These are phyloP conservation scores for Auricularia sp. DNA, from an alignment of 768 basidiomycete species.

Conservation along the genomic window DNA sequence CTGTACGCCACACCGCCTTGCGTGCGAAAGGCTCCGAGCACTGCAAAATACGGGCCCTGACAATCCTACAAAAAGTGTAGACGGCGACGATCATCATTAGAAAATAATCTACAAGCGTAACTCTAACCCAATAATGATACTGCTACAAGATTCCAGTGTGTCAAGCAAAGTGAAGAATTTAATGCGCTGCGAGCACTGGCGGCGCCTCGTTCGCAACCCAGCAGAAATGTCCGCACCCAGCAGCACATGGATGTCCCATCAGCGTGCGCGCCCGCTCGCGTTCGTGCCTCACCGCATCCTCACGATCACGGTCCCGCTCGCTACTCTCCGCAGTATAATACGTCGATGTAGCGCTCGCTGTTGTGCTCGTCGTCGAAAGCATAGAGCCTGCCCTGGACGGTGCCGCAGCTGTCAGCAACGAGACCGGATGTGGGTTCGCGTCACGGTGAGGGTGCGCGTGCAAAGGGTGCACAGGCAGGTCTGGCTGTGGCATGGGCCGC, in stretches of 20 bases:
- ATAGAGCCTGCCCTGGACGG: slow-evolving; percentile 5
- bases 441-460: slow-evolving; percentile 15
- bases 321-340: not conserved
- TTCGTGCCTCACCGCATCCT: not conserved
- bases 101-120: not conserved
- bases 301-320: not conserved
- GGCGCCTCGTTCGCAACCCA: slow-evolving; percentile 40
- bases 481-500: slow-evolving; percentile 17
- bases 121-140: not conserved
- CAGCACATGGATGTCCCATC: slow-evolving; percentile 58
- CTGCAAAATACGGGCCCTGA: too few relatives aligned
- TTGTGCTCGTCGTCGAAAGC: slow-evolving; percentile 4
- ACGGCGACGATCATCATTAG: too few relatives aligned
- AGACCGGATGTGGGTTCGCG: slow-evolving; percentile 11
- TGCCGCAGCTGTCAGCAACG: slow-evolving; percentile 18
- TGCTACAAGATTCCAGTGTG: not conserved
- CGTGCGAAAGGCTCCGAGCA: too few relatives aligned
- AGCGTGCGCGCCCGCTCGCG: slow-evolving; percentile 14
- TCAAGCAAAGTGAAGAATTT: not conserved
- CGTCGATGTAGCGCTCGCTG: not conserved
- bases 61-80: too few relatives aligned
- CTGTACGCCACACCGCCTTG: too few relatives aligned
- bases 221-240: slow-evolving; percentile 77
- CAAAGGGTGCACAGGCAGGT: slow-evolving; percentile 9
- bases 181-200: not conserved